Evolutionary conservation across 257 asterid species (phyloP), one percentile per base, ranked within the genome.

Genomic region (Solanum habrochaites): DNA sequence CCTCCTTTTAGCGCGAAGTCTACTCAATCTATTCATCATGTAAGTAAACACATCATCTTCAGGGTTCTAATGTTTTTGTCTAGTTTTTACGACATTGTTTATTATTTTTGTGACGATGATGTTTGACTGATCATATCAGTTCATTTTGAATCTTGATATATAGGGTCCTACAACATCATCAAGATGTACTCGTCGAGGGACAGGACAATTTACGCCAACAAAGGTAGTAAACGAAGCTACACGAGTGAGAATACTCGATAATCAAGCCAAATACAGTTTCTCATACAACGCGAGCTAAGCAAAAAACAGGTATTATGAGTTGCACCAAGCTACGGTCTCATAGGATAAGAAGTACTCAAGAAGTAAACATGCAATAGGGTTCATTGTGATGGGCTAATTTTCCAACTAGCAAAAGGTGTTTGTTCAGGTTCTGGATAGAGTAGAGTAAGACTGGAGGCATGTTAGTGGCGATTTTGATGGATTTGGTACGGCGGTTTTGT

Each of bases 111-210:
- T 15, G 56, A 13, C 11, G 32, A 32, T 29, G 27, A 8, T 45
- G 21, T 82, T 45, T 29, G n/a, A 21, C 43, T 11, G 6, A 82
- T 32, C 77, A 31, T 31, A 14, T 70, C 14, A 52, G 12, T 71
- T 39, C 45, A 85, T 32, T 82, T 42, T 43, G 27, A 75, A 39
- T 75, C 40, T 82, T 83, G 70, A 84, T 71, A 83, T 74, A 87
- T 88, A 96, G 99, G 99, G 96, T 7, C 98, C 98, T 43, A 91
- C 89, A 60, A 97, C 93, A 13, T 88, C 95, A 2, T 93, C 94
- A 1, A 89, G 70, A 56, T 91, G 88, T 27, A 82, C 40, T 78
- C 64, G 90, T 81, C 87, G 89, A 0, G 92, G 37, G 47, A 93
- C 89, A 73, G 96, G 94, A 18, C 91, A 88, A 0, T 90, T 93